Conservation (phyloP, 768 basidiomycete species). For the Boletus rex-veris region DNA sequence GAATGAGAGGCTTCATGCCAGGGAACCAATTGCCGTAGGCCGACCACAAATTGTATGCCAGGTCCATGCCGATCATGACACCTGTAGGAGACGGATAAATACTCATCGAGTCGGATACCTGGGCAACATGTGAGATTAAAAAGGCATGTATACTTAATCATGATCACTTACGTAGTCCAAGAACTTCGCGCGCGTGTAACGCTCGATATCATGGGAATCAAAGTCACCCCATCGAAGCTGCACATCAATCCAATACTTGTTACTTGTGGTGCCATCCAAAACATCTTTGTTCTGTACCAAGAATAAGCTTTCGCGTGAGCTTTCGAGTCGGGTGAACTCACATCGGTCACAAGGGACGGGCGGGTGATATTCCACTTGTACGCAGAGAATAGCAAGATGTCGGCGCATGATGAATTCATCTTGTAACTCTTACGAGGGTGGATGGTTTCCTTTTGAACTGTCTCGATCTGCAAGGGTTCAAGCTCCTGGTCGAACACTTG, state of each 20-base stretch:
- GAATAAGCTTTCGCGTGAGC: slow-evolving; percentile 4
- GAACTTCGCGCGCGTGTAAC: slow-evolving; percentile 98
- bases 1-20: slow-evolving; percentile 94
- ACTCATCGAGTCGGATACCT: slow-evolving; percentile 96
- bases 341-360: slow-evolving; percentile 92
- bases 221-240: slow-evolving; percentile 98
- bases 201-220: slow-evolving; percentile 97
- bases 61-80: slow-evolving; percentile 97
- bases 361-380: slow-evolving; percentile 99
- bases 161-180: slow-evolving; percentile 78
- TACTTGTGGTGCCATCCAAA: slow-evolving; percentile 95
- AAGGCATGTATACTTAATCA: neutral
- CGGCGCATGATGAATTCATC: slow-evolving; percentile 99
- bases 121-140: slow-evolving; percentile 3
- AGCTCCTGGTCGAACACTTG: slow-evolving; percentile 99
- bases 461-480: slow-evolving; percentile 97
- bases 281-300: slow-evolving; percentile 78
- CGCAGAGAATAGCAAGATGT: slow-evolving; percentile 94
- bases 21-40: slow-evolving; percentile 99
- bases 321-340: slow-evolving; percentile 34
- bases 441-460: slow-evolving; percentile 99
- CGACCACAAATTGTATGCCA: slow-evolving; percentile 98
- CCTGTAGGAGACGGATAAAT: slow-evolving; percentile 99
- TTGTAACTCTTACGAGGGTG: slow-evolving; percentile 99
- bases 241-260: slow-evolving; percentile 98